Evolutionary conservation across 1,284 basidiomycete genomes (phyloP).

Genomic region (Ceratobasidium sp.): DNA sequence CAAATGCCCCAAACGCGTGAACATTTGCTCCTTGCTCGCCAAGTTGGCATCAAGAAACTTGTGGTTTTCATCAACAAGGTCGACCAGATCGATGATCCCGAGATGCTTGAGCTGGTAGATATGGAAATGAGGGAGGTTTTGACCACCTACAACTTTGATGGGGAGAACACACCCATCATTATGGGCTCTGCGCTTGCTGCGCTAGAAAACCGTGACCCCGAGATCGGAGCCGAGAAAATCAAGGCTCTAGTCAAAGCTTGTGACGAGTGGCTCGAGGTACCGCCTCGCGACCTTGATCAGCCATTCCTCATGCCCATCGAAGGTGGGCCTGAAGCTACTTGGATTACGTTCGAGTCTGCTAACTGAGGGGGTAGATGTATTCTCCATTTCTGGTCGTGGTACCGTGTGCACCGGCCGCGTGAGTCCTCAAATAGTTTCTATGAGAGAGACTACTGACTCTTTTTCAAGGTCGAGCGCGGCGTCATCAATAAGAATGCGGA

Average conservation of each 20-base stretch:
- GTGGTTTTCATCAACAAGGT: conserved; percentile 99
- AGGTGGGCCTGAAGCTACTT: conserved; percentile 52
- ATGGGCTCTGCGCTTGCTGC: conserved; percentile 97
- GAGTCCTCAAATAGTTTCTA: conserved; percentile 43
- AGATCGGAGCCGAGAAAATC: conserved; percentile 85
- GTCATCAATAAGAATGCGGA: conserved; percentile 91
- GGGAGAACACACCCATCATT: conserved; percentile 95
- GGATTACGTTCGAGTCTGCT: background rate
- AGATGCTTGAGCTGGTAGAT: conserved; percentile 99
- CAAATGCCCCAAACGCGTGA: conserved; percentile 99
- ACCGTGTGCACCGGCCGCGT: conserved; percentile 96
- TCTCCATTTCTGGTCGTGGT: conserved; percentile 98
- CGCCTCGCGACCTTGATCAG: conserved; percentile 95
- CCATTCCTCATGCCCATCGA: conserved; percentile 98
- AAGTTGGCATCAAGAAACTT: conserved; percentile 98
- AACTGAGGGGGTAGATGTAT: conserved; percentile 68
- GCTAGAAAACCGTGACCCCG: conserved; percentile 81
- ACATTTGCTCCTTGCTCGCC: conserved; percentile 95
- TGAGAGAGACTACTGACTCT: background rate
- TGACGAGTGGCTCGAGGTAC: conserved; percentile 95
- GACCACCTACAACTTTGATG: conserved; percentile 91
- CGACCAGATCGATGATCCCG: conserved; percentile 93
- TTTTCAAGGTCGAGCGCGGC: conserved; percentile 86
- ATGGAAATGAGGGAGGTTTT: conserved; percentile 99
- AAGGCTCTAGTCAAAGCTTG: conserved; percentile 86